A percentile compares a stretch with the other conserved stretches of the same genome.
Conservation (phyloP, 2,329 filamentous ascomycete genomes). For the Hymenoscyphus scutula region DNA sequence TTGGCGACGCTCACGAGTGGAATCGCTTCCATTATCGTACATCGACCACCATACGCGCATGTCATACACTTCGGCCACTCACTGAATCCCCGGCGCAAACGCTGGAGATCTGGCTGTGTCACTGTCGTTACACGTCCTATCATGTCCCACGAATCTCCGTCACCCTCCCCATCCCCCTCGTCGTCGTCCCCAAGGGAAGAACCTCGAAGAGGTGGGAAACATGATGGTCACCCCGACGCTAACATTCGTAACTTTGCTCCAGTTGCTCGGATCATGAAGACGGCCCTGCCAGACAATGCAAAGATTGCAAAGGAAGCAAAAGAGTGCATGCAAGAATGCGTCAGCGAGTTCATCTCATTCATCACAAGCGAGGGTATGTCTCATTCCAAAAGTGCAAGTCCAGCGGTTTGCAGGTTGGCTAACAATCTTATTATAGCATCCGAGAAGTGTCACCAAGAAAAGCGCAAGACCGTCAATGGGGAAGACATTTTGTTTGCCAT, state of each 20-base stretch:
- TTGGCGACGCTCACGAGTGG: slow-evolving; percentile 40
- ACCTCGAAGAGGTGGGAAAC: slow-evolving; percentile 40
- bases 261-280: slow-evolving; percentile 99
- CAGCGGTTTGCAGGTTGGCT: slow-evolving; percentile 17
- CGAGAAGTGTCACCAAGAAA: slow-evolving; percentile 99
- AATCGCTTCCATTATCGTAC: slow-evolving; percentile 48
- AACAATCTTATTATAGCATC: slow-evolving; percentile 62
- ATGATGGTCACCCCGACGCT: slow-evolving; percentile 61
- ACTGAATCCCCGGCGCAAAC: slow-evolving; percentile 33
- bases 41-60: slow-evolving; percentile 37
- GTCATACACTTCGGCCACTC: slow-evolving; percentile 34
- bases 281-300: slow-evolving; percentile 92
- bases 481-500: slow-evolving; percentile 99
- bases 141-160: slow-evolving; percentile 60
- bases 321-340: slow-evolving; percentile 99
- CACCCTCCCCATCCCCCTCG: slow-evolving; percentile 32
- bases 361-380: slow-evolving; percentile 95
- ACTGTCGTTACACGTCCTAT: slow-evolving; percentile 36
- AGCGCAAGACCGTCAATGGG: slow-evolving; percentile 98
- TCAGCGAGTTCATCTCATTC: slow-evolving; percentile 99
- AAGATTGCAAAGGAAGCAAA: slow-evolving; percentile 99
- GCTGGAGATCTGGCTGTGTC: slow-evolving; percentile 32
- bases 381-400: not conserved
- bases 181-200: slow-evolving; percentile 48
- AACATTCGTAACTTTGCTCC: slow-evolving; percentile 90